These are phyloP conservation scores for Phytophthora megakarya DNA, from an alignment of 352 stramenopile species.

Conservation along the genomic window DNA sequence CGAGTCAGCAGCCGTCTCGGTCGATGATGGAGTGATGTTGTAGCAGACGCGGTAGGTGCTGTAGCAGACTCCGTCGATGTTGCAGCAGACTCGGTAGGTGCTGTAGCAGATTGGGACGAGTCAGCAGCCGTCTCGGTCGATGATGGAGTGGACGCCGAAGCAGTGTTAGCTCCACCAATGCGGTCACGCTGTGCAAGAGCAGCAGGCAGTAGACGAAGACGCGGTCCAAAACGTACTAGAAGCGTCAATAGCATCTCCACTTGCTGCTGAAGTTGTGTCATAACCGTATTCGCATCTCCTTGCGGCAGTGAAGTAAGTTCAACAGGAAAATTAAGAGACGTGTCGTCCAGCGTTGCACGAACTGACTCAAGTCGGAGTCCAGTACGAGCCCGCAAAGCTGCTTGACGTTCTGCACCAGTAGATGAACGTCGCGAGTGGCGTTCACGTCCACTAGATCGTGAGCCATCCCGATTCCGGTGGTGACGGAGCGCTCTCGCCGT, in stretches of 20 bases:
- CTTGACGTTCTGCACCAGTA: conserved; percentile 34
- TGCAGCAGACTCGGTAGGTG: not conserved
- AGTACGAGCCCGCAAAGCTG: conserved; percentile 41
- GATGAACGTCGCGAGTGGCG: conserved; percentile 24
- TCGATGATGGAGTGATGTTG: not conserved
- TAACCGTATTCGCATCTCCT: conserved; percentile 25
- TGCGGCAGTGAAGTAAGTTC: conserved; percentile 24
- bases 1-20: not conserved
- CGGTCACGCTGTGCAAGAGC: conserved; percentile 46
- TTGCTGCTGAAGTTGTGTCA: conserved; percentile 54
- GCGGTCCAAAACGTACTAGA: conserved; percentile 50
- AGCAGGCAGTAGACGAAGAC: conserved; percentile 50
- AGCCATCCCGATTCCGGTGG: conserved; percentile 33
- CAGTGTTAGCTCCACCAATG: conserved; percentile 7
- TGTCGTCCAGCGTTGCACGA: conserved; percentile 49
- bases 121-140: not conserved
- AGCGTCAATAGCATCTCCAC: conserved; percentile 53
- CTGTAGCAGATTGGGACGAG: not conserved
- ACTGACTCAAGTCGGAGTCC: conserved; percentile 46
- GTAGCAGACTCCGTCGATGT: not conserved
- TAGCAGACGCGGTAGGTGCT: not conserved
- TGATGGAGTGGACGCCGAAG: too few relatives aligned
- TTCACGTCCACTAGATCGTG: conserved; percentile 10
- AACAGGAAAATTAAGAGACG: conserved; percentile 33
- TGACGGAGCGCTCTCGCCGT: conserved; percentile 32